Percentiles rank a stretch among this genome's conserved stretches.
phyloP scores from a whole-genome alignment of 495 filamentous ascomycete species.

The Podospora australis region DNA sequence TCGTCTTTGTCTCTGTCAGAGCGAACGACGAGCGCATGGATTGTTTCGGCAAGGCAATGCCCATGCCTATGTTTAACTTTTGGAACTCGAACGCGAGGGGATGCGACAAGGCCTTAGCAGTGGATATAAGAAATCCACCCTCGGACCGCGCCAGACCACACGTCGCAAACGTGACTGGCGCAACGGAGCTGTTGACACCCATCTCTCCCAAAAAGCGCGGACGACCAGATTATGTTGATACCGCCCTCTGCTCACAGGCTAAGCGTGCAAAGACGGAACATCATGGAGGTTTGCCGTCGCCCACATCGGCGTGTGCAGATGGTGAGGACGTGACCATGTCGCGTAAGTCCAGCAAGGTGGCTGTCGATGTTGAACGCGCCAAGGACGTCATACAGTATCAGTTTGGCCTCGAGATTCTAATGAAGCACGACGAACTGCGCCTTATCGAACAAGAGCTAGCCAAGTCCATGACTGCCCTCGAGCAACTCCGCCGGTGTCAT shows the following conservation, averaged over 20 bases:
- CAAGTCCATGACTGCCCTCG: conserved; percentile 91
- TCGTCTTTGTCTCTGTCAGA: too few relatives aligned
- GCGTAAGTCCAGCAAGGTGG: conserved; percentile 12
- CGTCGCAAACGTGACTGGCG: conserved; percentile 10
- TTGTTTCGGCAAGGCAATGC: conserved; percentile 7
- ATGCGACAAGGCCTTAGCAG: conserved; percentile 40
- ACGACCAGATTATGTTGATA: conserved; percentile 30
- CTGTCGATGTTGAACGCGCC: conserved; percentile 35
- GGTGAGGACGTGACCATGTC: conserved; percentile 12
- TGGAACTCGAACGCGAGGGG: conserved; percentile 44
- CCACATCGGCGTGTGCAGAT: conserved; percentile 22
- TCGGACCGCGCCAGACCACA: conserved; percentile 11
- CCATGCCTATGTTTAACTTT: conserved; percentile 42
- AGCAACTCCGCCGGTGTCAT: conserved; percentile 87
- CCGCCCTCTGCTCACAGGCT: conserved; percentile 8
- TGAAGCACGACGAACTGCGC: conserved; percentile 91
- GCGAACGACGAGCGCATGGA: too few relatives aligned
- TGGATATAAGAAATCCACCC: conserved; percentile 8
- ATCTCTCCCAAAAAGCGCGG: conserved; percentile 27
- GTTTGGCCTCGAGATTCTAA: conserved; percentile 81
- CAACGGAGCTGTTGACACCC: conserved; percentile 9
- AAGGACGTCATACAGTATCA: conserved; percentile 75
- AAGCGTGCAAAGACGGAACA: conserved; percentile 36
- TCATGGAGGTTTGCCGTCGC: conserved; percentile 28
- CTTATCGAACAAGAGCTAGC: conserved; percentile 94